Base-by-base conservation (phyloP, 495 filamentous ascomycete species). In the Penicillium coprophilum region DNA sequence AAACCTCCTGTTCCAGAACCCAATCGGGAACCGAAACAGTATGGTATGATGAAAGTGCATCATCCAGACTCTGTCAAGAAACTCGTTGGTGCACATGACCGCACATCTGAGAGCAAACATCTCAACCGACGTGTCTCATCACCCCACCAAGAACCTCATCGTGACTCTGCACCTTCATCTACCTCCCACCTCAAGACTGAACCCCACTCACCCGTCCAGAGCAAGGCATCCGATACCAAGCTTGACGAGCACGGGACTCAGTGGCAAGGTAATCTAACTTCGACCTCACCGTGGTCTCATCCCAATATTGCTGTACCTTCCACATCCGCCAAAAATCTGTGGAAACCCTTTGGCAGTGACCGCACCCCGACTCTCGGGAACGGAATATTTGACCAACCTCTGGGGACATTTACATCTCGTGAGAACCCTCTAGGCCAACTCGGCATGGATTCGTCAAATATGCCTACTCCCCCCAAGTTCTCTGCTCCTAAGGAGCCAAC, bases 341-440 rank as follows among this genome's bases (percentile, higher is more conserved):
- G 89, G 89, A 88, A 87, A 32, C 83, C 86, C n/a, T 79, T 87
- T 8, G 84, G 79, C 46, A 87, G 82, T 63, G 83, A 89, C 60
- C 82, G 83, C 53, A 83, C 82, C 23, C 77, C 91, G 50, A 83
- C 82, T 20, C 77, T 92, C 21, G 89, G 89, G 2, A 92, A 92
- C 61, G 89, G 89, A n/a, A 88, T 88, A 4, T 92, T 92, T 63
- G 83, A 85, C 46, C 80, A 83, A 46, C 78, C 82, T 50, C 71
- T 91, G 19, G 76, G 79, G 15, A 76, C 79, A 7, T 74, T 82
- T 31, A 56, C 72, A 30, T 56, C 68, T 13, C 67, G 67, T 31
- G 80, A 77, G 47, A 53, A 70, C 41, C 62, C 69, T 64, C 65
- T 73, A 43, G 75, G 74, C 53, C 70, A 69, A 57, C 60, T 77